Conservation (phyloP, 495 filamentous ascomycete genomes). For the Aspergillus olivimuriae region DNA sequence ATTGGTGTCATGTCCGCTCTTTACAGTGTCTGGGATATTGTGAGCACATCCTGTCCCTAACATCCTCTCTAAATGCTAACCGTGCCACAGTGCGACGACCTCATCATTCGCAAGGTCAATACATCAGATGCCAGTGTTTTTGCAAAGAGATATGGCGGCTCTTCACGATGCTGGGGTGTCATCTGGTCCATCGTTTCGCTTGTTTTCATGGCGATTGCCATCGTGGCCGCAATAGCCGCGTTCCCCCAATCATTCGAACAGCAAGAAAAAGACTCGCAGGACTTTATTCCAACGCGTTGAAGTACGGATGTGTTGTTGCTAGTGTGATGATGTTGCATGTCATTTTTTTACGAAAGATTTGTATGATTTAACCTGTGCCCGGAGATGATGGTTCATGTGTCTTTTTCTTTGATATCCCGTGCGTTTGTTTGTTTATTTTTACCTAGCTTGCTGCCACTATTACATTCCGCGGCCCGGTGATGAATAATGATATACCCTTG, state of each 20-base stretch:
- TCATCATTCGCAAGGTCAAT: conserved; percentile 80
- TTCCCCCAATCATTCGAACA: conserved; percentile 62
- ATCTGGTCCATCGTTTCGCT: conserved; percentile 70
- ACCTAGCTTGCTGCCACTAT: too few relatives aligned
- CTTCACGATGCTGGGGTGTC: conserved; percentile 75
- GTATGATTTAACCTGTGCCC: too few relatives aligned
- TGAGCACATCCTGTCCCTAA: conserved; percentile 28
- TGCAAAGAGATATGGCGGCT: conserved; percentile 69
- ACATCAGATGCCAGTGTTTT: conserved; percentile 77
- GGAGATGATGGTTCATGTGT: too few relatives aligned
- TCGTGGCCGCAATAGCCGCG: conserved; percentile 67
- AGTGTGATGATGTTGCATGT: too few relatives aligned
- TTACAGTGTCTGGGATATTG: conserved; percentile 82
- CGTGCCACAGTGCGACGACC: conserved; percentile 57
- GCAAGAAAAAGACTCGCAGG: conserved; percentile 61
- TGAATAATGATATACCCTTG: too few relatives aligned
- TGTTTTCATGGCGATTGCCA: conserved; percentile 61
- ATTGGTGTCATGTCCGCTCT: conserved; percentile 74
- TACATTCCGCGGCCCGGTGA: too few relatives aligned
- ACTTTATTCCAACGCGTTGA: conserved; percentile 52
- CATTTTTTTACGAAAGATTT: too few relatives aligned
- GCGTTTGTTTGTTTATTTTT: too few relatives aligned
- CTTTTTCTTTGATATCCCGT: too few relatives aligned
- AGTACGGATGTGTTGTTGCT: too few relatives aligned
- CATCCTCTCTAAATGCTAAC: conserved; percentile 1